These are phyloP conservation scores for Casuarina cunninghamiana DNA, from an alignment of 306 rosid genomes.

Conservation along the genomic window DNA sequence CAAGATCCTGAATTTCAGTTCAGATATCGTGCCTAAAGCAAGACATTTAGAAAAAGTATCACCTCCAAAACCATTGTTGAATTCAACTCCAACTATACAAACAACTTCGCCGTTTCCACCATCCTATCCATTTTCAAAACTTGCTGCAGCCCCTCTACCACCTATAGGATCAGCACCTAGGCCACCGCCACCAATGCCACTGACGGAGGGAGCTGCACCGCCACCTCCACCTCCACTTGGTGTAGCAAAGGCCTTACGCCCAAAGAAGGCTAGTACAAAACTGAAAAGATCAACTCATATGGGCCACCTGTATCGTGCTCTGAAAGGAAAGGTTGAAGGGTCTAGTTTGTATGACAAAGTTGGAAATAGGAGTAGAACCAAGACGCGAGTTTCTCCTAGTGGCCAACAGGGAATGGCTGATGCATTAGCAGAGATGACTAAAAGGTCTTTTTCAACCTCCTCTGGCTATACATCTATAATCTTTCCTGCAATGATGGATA, in stretches of 20 bases:
- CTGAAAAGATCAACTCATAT: conserved; percentile 46
- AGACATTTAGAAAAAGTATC: conserved; percentile 1
- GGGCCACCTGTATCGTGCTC: conserved; percentile 35
- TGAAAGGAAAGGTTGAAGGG: conserved; percentile 42
- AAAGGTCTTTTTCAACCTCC: conserved; percentile 26
- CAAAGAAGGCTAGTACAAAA: conserved; percentile 33
- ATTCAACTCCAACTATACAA: neutral
- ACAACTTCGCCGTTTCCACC: neutral
- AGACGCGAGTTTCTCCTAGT: conserved; percentile 3
- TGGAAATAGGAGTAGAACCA: conserved; percentile 9
- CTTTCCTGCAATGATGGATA: no score
- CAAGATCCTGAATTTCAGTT: neutral
- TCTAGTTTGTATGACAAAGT: conserved; percentile 17
- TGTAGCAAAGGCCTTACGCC: conserved; percentile 19
- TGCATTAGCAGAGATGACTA: conserved; percentile 43
- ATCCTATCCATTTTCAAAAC: neutral
- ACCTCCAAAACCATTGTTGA: neutral
- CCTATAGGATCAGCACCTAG: conserved; percentile 5
- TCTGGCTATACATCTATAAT: neutral
- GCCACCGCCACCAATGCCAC: conserved; percentile 7
- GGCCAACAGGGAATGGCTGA: conserved; percentile 45
- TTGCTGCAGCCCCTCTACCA: neutral
- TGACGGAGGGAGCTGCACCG: conserved; percentile 9
- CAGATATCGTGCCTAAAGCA: neutral
- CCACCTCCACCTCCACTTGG: conserved; percentile 38